These are phyloP conservation scores for Tuber borchii DNA, from an alignment of 495 filamentous ascomycete species.

Conservation along the genomic window DNA sequence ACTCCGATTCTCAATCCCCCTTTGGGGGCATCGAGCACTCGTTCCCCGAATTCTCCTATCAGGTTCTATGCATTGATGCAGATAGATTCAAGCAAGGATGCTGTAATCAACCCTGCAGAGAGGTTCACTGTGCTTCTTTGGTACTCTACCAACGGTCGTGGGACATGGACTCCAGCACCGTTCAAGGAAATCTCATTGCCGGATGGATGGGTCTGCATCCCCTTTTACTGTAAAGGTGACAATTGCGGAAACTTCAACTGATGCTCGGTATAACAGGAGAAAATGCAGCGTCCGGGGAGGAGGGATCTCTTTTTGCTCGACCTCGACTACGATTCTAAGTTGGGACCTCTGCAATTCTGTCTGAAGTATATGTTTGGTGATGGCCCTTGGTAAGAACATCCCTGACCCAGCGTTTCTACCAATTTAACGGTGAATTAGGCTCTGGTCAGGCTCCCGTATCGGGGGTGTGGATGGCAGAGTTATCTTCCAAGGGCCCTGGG, in stretches of 20 bases:
- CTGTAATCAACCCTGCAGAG: slow-evolving; percentile 6
- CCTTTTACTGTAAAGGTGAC: not conserved
- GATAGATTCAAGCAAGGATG: not conserved
- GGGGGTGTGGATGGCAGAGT: slow-evolving; percentile 30
- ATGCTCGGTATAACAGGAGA: not conserved
- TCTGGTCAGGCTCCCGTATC: slow-evolving; percentile 36
- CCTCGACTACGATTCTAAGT: slow-evolving; percentile 17
- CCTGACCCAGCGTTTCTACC: not conserved
- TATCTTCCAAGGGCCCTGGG: slow-evolving; percentile 12
- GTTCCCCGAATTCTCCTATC: not conserved
- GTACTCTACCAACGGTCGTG: slow-evolving; percentile 25
- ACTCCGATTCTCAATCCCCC: slow-evolving; percentile 25
- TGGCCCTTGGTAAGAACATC: slow-evolving; percentile 27
- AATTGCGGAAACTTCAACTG: slow-evolving; percentile 7
- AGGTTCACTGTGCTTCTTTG: slow-evolving; percentile 23
- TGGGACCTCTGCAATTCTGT: slow-evolving; percentile 33
- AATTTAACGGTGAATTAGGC: slow-evolving; percentile 8
- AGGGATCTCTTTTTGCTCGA: slow-evolving; percentile 30
- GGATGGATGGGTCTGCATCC: slow-evolving; percentile 13
- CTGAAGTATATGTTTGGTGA: slow-evolving; percentile 35
- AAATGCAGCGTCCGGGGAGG: not conserved
- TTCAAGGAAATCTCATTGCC: slow-evolving; percentile 11
- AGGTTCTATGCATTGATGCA: slow-evolving; percentile 26
- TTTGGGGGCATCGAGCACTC: slow-evolving; percentile 22
- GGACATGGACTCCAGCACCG: slow-evolving; percentile 14